These are phyloP conservation scores for Physcomitrium patens DNA, from an alignment of 225 moss, liverwort and hornwort species.

Conservation along the genomic window DNA sequence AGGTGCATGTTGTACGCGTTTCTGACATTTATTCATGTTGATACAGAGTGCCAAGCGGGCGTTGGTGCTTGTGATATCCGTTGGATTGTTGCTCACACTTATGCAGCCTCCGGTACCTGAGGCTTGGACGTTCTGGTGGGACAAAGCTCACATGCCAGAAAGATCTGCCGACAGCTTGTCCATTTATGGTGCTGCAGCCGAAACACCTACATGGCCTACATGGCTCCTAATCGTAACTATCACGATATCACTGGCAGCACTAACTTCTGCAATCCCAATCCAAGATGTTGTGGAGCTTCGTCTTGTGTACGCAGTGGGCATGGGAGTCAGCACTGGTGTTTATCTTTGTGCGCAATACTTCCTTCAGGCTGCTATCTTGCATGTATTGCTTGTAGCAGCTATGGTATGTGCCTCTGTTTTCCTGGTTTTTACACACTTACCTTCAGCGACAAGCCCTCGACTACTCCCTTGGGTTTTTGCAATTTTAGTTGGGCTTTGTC, in stretches of 20 bases:
- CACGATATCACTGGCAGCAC: conserved; percentile 77
- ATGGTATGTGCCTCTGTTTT: conserved; percentile 83
- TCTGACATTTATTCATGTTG: conserved; percentile 25
- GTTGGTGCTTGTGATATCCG: conserved; percentile 74
- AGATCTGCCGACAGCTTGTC: conserved; percentile 64
- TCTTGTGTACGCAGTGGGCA: conserved; percentile 76
- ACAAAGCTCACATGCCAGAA: conserved; percentile 69
- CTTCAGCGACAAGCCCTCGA: conserved; percentile 90
- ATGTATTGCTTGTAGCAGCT: conserved; percentile 68
- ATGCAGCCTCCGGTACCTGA: conserved; percentile 84
- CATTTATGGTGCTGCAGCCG: conserved; percentile 74
- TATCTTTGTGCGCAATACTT: conserved; percentile 95
- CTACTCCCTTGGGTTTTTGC: conserved; percentile 54
- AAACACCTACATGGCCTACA: conserved; percentile 84
- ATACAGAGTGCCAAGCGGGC: conserved; percentile 90
- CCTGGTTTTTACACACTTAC: conserved; percentile 87
- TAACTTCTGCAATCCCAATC: conserved; percentile 95
- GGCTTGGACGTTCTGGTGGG: conserved; percentile 81
- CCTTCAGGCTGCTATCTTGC: conserved; percentile 67
- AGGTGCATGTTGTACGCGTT: background rate
- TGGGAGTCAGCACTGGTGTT: conserved; percentile 83
- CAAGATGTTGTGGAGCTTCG: conserved; percentile 99
- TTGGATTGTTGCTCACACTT: conserved; percentile 80
- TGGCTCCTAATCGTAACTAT: conserved; percentile 88
- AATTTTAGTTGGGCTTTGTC: conserved; percentile 79